These are phyloP conservation scores for Escallonia rubra DNA, from an alignment of 129 eudicot genomes.

Conservation along the genomic window DNA sequence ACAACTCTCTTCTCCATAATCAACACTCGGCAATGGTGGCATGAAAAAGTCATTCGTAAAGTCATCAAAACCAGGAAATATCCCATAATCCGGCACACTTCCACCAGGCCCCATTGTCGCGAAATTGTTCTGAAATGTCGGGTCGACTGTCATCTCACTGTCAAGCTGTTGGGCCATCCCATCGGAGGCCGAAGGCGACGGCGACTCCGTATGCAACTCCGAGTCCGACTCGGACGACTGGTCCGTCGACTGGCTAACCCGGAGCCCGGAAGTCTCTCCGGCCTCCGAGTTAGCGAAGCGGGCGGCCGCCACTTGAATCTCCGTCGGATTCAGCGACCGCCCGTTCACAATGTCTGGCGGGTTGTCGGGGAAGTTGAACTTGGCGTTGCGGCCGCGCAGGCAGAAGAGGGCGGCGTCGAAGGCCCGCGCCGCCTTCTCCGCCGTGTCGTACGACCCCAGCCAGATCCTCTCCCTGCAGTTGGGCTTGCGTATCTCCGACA, in stretches of 20 bases:
- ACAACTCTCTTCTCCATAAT: conserved; percentile 4
- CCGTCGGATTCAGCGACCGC: conserved; percentile 41
- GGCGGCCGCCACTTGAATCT: conserved; percentile 77
- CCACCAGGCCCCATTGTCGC: conserved; percentile 6
- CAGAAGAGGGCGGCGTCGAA: conserved; percentile 91
- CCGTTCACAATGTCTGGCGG: conserved; percentile 57
- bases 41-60: conserved; percentile 1
- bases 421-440: conserved; percentile 91
- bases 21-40: conserved; percentile 2
- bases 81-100: conserved; percentile 8
- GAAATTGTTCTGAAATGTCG: conserved; percentile 1
- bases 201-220: not conserved
- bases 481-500: conserved; percentile 85
- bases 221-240: not conserved
- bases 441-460: conserved; percentile 78
- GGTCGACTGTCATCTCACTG: not conserved
- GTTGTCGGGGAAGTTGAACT: conserved; percentile 67
- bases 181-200: not conserved
- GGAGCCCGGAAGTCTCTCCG: not conserved
- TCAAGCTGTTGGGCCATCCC: not conserved
- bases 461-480: conserved; percentile 84
- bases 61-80: conserved; percentile 16
- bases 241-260: not conserved
- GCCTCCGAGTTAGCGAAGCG: conserved; percentile 9
- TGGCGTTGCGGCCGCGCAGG: conserved; percentile 67